A percentile compares a stretch with the other conserved stretches of the same genome.
Conservation (phyloP, 2,329 filamentous ascomycete genomes). For the Tetracladium maxilliforme region DNA sequence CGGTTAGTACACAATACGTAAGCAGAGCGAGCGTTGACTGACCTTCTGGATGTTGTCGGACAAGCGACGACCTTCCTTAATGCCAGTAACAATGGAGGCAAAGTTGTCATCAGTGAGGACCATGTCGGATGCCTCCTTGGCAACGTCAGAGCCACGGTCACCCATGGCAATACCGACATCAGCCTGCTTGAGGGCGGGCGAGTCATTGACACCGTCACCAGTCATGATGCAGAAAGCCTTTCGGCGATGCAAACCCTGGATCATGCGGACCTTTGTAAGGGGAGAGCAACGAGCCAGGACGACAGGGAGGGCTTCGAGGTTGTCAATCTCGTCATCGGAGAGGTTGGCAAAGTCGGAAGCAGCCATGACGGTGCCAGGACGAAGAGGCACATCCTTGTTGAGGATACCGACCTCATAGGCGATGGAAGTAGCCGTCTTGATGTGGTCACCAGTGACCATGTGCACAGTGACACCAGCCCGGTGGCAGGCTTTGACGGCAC, state of each 20-base stretch:
- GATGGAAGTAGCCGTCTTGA: slow-evolving; percentile 52
- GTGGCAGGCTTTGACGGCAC: slow-evolving; percentile 42
- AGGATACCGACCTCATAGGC: slow-evolving; percentile 52
- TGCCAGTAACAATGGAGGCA: slow-evolving; percentile 61
- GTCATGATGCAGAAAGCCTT: slow-evolving; percentile 60
- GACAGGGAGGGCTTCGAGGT: slow-evolving; percentile 42
- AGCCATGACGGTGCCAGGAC: slow-evolving; percentile 36
- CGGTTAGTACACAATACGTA: slow-evolving; percentile 1
- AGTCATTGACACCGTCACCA: slow-evolving; percentile 63
- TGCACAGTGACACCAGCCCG: slow-evolving; percentile 49
- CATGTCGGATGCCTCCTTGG: slow-evolving; percentile 75
- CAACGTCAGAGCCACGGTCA: slow-evolving; percentile 54
- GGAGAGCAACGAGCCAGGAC: slow-evolving; percentile 59
- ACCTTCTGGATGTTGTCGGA: slow-evolving; percentile 67
- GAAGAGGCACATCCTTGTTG: slow-evolving; percentile 11
- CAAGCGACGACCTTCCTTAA: slow-evolving; percentile 53
- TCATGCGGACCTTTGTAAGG: slow-evolving; percentile 60
- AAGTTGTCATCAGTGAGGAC: slow-evolving; percentile 83
- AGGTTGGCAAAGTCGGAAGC: slow-evolving; percentile 48
- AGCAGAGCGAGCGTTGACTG: slow-evolving; percentile 11
- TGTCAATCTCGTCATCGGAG: slow-evolving; percentile 46
- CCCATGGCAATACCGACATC: slow-evolving; percentile 70
- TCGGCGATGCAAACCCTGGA: slow-evolving; percentile 57
- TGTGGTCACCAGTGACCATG: slow-evolving; percentile 57
- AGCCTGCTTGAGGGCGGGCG: slow-evolving; percentile 55